phyloP scores from a whole-genome alignment of 73 alveolate species.

The Blepharisma japonicum region DNA sequence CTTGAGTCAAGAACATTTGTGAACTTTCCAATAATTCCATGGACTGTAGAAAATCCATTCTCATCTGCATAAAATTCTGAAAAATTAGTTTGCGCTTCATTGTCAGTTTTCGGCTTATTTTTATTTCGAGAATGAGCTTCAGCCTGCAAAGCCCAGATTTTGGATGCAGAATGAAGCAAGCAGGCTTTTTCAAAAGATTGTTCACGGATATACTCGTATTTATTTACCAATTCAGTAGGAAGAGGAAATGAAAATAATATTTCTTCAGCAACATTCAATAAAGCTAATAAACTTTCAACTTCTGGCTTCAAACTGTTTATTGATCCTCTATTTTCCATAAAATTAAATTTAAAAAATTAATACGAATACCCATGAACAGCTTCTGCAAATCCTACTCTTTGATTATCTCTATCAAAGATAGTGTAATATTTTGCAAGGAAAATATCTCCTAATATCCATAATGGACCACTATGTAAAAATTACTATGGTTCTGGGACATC shows the following conservation, averaged over 20 bases:
- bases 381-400: constrained; percentile 83
- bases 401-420: constrained; percentile 79
- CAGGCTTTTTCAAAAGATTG: constrained; percentile 5
- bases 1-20: background rate
- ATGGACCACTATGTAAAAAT: constrained; percentile 44
- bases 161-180: background rate
- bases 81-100: background rate
- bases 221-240: constrained; percentile 14
- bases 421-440: constrained; percentile 84
- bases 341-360: too few relatives aligned
- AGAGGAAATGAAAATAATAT: constrained; percentile 31
- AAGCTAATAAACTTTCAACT: background rate
- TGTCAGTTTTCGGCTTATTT: background rate
- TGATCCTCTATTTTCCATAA: too few relatives aligned
- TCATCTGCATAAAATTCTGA: background rate
- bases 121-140: background rate
- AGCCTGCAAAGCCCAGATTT: background rate
- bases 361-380: constrained; percentile 32
- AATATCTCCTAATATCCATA: constrained; percentile 80
- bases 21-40: background rate
- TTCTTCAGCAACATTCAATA: constrained; percentile 20
- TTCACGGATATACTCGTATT: constrained; percentile 23
- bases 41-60: background rate
- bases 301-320: background rate
- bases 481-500: constrained; percentile 49